Percentiles rank a stretch among this genome's conserved stretches.
Evolutionary conservation across 2,329 filamentous ascomycete species (phyloP).

Genomic region (Gaeumannomyces tritici): DNA sequence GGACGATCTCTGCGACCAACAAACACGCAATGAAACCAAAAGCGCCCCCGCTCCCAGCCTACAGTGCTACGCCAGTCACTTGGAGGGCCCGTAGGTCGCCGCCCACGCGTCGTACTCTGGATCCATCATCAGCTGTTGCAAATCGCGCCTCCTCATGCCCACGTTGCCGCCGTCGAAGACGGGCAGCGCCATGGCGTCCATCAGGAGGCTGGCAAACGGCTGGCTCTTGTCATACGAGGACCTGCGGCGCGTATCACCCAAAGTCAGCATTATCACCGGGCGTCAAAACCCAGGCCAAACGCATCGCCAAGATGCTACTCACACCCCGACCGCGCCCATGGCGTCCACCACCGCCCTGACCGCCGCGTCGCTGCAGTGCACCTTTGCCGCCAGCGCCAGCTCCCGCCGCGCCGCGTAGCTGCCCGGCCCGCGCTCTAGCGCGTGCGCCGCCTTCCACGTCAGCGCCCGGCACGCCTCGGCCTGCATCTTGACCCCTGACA

Average conservation of each 20-base stretch:
- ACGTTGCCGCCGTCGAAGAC: constrained; percentile 43
- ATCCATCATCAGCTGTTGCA: constrained; percentile 29
- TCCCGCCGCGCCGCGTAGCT: constrained; percentile 29
- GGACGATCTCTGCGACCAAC: too few relatives aligned
- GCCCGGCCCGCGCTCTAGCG: constrained; percentile 17
- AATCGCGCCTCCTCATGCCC: constrained; percentile 32
- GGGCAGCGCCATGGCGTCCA: constrained; percentile 30
- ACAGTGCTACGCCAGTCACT: too few relatives aligned
- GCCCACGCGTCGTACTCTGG: constrained; percentile 22
- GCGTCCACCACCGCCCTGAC: constrained; percentile 35
- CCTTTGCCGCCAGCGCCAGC: constrained; percentile 36
- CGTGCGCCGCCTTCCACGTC: constrained; percentile 17
- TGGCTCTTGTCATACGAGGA: constrained; percentile 11
- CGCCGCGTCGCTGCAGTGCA: constrained; percentile 37
- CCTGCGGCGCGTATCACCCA: too few relatives aligned
- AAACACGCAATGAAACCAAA: too few relatives aligned
- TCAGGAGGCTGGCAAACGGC: constrained; percentile 28
- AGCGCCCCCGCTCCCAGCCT: too few relatives aligned
- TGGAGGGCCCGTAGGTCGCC: too few relatives aligned
- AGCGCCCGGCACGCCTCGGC: constrained; percentile 8
- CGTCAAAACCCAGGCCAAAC: too few relatives aligned
- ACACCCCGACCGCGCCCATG: constrained; percentile 41
- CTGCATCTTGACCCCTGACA: constrained; percentile 9
- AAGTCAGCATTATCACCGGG: too few relatives aligned
- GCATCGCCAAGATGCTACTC: constrained; percentile 6